phyloP scores from a whole-genome alignment of 306 rosid genomes.

The Lotus japonicus region DNA sequence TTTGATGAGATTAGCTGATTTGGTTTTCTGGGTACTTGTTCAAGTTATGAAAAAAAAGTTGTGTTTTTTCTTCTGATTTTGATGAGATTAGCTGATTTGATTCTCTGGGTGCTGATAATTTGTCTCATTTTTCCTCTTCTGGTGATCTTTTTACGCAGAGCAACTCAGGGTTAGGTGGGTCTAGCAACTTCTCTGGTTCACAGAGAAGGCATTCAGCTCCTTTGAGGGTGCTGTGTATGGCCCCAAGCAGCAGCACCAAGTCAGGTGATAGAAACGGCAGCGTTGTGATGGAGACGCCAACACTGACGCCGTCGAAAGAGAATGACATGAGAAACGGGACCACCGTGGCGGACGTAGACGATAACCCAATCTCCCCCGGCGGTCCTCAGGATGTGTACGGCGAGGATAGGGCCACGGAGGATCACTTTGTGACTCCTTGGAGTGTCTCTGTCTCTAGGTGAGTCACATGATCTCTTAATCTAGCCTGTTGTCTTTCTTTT shows the following conservation, averaged over 20 bases:
- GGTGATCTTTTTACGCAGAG: constrained; percentile 32
- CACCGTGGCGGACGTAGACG: constrained; percentile 38
- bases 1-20: too few species aligned
- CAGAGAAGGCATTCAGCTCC: constrained; percentile 38
- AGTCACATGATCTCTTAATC: constrained; percentile 1
- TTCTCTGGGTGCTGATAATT: constrained; percentile 8
- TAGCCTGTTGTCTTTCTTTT: not conserved
- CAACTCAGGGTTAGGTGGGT: constrained; percentile 50
- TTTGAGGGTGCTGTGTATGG: constrained; percentile 54
- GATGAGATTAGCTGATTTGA: constrained; percentile 15
- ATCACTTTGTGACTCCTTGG: constrained; percentile 90
- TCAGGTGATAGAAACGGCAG: constrained; percentile 57
- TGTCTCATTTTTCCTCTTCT: not conserved
- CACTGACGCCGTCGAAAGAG: not conserved
- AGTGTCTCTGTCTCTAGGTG: constrained; percentile 86
- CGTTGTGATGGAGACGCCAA: constrained; percentile 48
- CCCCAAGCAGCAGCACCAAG: constrained; percentile 36
- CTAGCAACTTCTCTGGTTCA: constrained; percentile 21
- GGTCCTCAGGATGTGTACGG: constrained; percentile 74
- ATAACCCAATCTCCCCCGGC: constrained; percentile 40
- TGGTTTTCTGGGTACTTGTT: not conserved
- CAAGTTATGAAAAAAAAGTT: not conserved
- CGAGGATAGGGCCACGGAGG: constrained; percentile 83
- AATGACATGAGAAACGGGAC: constrained; percentile 42
- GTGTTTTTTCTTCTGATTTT: not conserved